These are phyloP conservation scores for Cynara cardunculus DNA, from an alignment of 129 eudicot species.

Conservation along the genomic window DNA sequence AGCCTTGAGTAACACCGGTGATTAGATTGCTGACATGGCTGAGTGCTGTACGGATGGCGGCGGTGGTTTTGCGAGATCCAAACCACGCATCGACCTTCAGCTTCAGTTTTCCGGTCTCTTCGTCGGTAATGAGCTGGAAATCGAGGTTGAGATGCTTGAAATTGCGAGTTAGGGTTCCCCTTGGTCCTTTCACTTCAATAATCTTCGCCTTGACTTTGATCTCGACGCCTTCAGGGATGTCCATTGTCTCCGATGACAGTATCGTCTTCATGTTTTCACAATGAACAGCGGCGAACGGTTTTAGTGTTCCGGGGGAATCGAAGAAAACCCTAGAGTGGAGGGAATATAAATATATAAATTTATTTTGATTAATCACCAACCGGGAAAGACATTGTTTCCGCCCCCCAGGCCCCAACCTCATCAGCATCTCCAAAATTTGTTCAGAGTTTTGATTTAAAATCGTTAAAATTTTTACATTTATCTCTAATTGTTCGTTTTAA, in stretches of 20 bases:
- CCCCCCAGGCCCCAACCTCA: too few relatives aligned
- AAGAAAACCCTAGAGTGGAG: background rate
- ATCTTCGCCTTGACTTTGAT: slow-evolving; percentile 35
- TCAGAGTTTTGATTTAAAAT: too few relatives aligned
- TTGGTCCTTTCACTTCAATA: slow-evolving; percentile 54
- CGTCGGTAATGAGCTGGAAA: slow-evolving; percentile 50
- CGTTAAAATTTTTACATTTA: too few relatives aligned
- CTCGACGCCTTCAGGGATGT: background rate
- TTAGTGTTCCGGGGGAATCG: background rate
- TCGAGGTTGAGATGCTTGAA: slow-evolving; percentile 74
- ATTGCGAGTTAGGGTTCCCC: slow-evolving; percentile 54
- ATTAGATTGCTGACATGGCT: slow-evolving; percentile 52
- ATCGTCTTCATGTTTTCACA: background rate
- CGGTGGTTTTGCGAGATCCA: slow-evolving; percentile 58
- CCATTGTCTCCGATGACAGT: background rate
- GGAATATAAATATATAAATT: background rate
- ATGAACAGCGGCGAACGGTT: background rate
- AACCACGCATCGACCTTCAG: slow-evolving; percentile 74
- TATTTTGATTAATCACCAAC: too few relatives aligned
- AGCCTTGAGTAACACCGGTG: slow-evolving; percentile 59
- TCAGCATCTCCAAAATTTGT: too few relatives aligned
- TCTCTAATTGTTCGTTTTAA: too few relatives aligned
- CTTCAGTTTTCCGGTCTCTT: slow-evolving; percentile 45
- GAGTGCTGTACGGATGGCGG: slow-evolving; percentile 59
- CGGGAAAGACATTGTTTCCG: too few relatives aligned